Conservation (phyloP, 192 early-diverging fungal genomes). For the Cladochytrium replicatum region DNA sequence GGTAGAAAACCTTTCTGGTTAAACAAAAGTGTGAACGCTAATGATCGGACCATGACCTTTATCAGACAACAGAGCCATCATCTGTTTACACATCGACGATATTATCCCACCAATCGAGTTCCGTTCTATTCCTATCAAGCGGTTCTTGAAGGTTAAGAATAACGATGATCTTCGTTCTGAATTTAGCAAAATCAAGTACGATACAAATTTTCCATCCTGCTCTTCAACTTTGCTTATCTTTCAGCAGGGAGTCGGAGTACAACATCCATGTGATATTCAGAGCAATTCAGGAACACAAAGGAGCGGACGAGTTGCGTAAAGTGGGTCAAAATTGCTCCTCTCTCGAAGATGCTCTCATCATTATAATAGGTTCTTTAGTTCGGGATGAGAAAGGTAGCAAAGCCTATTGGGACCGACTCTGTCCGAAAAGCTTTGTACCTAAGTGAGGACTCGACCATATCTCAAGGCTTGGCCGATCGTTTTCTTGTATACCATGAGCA, state of each 20-base stretch:
- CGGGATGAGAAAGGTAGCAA: conserved; percentile 26
- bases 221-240: neutral
- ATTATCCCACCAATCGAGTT: conserved; percentile 57
- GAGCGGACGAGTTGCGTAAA: conserved; percentile 12
- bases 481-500: conserved; percentile 52
- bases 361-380: conserved; percentile 52
- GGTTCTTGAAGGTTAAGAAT: conserved; percentile 23
- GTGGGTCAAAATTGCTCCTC: neutral
- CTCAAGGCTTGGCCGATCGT: conserved; percentile 49
- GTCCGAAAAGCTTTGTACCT: too few species aligned
- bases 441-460: conserved; percentile 41
- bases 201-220: neutral
- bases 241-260: conserved; percentile 13
- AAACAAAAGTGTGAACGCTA: neutral
- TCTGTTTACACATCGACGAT: conserved; percentile 75
- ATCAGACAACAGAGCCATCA: conserved; percentile 45
- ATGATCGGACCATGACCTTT: neutral
- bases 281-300: conserved; percentile 16
- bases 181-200: conserved; percentile 17
- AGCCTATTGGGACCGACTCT: conserved; percentile 45
- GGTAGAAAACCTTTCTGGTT: conserved; percentile 1
- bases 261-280: conserved; percentile 6
- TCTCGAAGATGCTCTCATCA: conserved; percentile 18
- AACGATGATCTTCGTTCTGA: conserved; percentile 20
- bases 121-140: conserved; percentile 50